phyloP scores from a whole-genome alignment of 2,329 filamentous ascomycete genomes.

The Talaromyces sp. region DNA sequence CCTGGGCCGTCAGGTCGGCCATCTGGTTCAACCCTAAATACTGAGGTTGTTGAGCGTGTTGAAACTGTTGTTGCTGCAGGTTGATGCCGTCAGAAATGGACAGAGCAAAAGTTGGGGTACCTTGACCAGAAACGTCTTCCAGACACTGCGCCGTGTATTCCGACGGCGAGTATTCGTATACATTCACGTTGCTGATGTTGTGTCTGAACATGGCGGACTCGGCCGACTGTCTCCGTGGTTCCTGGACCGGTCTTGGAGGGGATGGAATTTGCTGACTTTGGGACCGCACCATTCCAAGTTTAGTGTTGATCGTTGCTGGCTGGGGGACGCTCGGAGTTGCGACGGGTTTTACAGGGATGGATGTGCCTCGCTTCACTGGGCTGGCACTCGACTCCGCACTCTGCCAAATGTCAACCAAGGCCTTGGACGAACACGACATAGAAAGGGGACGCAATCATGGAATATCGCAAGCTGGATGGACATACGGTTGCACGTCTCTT shows the following conservation, averaged over 20 bases:
- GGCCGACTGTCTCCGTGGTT: conserved; percentile 28
- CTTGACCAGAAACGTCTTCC: conserved; percentile 27
- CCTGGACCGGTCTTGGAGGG: conserved; percentile 23
- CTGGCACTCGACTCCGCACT: conserved; percentile 34
- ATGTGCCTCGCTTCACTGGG: conserved; percentile 25
- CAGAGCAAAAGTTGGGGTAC: conserved; percentile 20
- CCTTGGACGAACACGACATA: neutral
- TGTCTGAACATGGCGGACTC: conserved; percentile 25
- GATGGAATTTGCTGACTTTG: conserved; percentile 35
- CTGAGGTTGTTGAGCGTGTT: conserved; percentile 10
- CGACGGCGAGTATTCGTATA: conserved; percentile 39
- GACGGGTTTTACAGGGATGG: conserved; percentile 14
- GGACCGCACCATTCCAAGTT: conserved; percentile 35
- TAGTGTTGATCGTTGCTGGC: conserved; percentile 19
- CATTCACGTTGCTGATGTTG: conserved; percentile 35
- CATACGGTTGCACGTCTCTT: conserved; percentile 45
- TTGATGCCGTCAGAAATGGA: conserved; percentile 20
- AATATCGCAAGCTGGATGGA: conserved; percentile 26
- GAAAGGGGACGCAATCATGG: neutral
- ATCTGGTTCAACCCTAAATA: conserved; percentile 17
- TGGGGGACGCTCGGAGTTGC: conserved; percentile 11
- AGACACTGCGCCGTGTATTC: conserved; percentile 37
- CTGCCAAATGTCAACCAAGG: conserved; percentile 41
- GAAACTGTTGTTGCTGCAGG: conserved; percentile 21
- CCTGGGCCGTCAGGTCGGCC: conserved; percentile 26